Conservation (phyloP, 2,329 filamentous ascomycete genomes). For the Trematosphaeria pertusa region DNA sequence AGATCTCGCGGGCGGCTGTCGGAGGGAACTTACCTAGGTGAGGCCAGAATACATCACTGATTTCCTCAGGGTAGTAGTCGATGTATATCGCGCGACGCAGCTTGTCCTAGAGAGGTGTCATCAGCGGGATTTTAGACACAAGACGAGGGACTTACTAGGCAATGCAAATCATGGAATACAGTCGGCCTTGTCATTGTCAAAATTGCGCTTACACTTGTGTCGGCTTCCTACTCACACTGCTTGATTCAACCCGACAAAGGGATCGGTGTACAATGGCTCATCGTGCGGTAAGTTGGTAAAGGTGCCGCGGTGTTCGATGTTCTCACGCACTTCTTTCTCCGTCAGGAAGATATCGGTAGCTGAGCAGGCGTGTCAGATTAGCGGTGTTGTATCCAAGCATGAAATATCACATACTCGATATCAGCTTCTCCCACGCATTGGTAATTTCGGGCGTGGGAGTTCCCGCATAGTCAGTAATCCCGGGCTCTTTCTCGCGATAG, state of each 20-base stretch:
- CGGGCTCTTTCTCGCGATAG: not conserved
- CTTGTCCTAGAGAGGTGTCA: not conserved
- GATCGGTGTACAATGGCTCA: not conserved
- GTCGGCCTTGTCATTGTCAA: not conserved
- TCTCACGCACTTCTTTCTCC: not conserved
- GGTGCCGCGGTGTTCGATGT: not conserved
- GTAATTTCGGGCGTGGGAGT: not conserved
- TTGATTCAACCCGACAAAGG: not conserved
- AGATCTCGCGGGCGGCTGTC: no score
- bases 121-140: no score
- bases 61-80: not conserved
- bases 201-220: not conserved
- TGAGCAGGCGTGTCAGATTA: no score
- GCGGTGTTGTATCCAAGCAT: no score
- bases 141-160: not conserved
- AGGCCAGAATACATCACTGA: not conserved
- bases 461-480: not conserved
- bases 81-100: not conserved
- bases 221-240: no score
- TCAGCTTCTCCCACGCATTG: not conserved
- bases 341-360: not conserved
- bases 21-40: not conserved
- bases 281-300: not conserved
- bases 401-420: not conserved
- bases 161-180: not conserved